Conservation (phyloP, 495 filamentous ascomycete species). For the Aspergillus ellipticus region DNA sequence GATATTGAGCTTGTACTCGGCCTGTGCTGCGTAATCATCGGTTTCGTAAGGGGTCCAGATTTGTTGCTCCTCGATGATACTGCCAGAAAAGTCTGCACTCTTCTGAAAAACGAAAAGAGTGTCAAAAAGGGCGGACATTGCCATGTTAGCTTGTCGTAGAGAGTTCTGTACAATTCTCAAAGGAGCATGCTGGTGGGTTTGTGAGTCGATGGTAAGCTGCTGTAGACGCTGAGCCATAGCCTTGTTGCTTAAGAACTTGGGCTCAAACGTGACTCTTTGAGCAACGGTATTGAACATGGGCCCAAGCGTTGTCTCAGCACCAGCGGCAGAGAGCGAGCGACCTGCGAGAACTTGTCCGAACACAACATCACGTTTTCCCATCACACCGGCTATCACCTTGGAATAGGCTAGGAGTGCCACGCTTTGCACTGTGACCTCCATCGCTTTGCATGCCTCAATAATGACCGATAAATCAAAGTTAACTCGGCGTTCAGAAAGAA, state of each 20-base stretch:
- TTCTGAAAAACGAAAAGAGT: conserved; percentile 83
- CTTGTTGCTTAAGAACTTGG: conserved; percentile 43
- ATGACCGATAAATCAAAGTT: conserved; percentile 36
- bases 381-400: conserved; percentile 58
- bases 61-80: conserved; percentile 19
- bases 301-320: conserved; percentile 67
- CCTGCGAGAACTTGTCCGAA: conserved; percentile 73
- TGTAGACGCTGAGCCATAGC: conserved; percentile 41
- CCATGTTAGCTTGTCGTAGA: conserved; percentile 22
- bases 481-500: conserved; percentile 26
- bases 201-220: conserved; percentile 68
- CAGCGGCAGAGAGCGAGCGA: conserved; percentile 59
- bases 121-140: conserved; percentile 59
- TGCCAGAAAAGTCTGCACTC: conserved; percentile 16
- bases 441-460: conserved; percentile 44
- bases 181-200: conserved; percentile 45
- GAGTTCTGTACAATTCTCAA: conserved; percentile 26
- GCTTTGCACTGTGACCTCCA: conserved; percentile 73
- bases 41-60: conserved; percentile 60
- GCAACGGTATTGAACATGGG: conserved; percentile 92
- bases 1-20: conserved; percentile 44
- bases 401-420: conserved; percentile 66
- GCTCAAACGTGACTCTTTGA: conserved; percentile 37
- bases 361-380: conserved; percentile 62
- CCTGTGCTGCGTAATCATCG: conserved; percentile 64